Conservation (phyloP, 2,329 filamentous ascomycete species). For the Lachnellula subtilissima region DNA sequence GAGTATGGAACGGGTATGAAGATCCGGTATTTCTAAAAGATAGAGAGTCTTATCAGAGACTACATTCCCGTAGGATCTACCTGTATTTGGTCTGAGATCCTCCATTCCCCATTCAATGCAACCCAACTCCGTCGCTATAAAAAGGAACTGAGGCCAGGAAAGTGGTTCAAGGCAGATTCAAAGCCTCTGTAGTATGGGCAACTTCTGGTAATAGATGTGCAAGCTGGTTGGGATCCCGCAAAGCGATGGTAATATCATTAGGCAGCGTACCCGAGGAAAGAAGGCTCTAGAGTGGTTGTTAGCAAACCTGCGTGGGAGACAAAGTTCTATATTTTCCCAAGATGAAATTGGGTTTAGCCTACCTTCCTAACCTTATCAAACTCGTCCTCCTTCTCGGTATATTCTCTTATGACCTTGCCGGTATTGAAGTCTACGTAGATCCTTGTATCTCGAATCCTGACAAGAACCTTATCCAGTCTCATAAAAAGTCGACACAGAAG, state of each 20-base stretch:
- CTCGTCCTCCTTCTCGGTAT: slow-evolving; percentile 77
- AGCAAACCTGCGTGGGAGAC: slow-evolving; percentile 8
- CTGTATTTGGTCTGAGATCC: not conserved
- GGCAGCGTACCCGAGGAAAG: slow-evolving; percentile 48
- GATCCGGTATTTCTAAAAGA: not conserved
- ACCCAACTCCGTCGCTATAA: slow-evolving; percentile 1
- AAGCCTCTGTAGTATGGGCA: slow-evolving; percentile 58
- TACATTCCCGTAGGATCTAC: not conserved
- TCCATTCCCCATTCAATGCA: not conserved
- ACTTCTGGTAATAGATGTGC: slow-evolving; percentile 65
- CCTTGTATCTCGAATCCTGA: slow-evolving; percentile 83
- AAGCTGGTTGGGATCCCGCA: slow-evolving; percentile 76
- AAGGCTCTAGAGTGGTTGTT: slow-evolving; percentile 39
- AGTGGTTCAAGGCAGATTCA: slow-evolving; percentile 21
- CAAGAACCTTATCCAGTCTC: slow-evolving; percentile 83
- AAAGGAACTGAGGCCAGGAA: not conserved
- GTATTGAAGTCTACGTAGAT: slow-evolving; percentile 85
- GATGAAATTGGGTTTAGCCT: slow-evolving; percentile 29
- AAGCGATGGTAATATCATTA: slow-evolving; percentile 69
- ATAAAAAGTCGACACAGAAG: slow-evolving; percentile 85
- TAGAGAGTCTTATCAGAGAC: not conserved
- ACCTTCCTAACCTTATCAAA: slow-evolving; percentile 74
- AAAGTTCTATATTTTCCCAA: not conserved
- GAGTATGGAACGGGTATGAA: not conserved
- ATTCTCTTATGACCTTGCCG: slow-evolving; percentile 79